These are phyloP conservation scores for Coprinellus aureogranulatus DNA, from an alignment of 768 basidiomycete genomes.

Conservation along the genomic window DNA sequence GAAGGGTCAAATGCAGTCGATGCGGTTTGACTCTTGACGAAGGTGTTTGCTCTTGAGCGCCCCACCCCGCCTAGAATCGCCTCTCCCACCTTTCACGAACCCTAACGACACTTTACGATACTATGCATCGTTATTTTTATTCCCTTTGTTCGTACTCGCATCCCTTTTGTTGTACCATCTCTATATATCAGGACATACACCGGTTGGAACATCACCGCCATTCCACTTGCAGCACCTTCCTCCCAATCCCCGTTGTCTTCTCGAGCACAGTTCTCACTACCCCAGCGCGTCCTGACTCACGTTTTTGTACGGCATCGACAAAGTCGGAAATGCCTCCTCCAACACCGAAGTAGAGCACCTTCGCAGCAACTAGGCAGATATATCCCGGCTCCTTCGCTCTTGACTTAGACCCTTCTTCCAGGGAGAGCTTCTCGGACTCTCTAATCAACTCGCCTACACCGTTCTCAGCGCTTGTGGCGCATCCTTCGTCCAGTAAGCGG, in stretches of 20 bases:
- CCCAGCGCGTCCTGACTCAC: constrained; percentile 25
- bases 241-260: constrained; percentile 3
- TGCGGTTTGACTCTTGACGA: constrained; percentile 45
- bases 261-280: constrained; percentile 4
- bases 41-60: constrained; percentile 38
- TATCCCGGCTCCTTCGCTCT: constrained; percentile 10
- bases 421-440: neutral
- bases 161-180: no score
- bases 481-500: constrained; percentile 55
- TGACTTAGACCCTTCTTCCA: neutral
- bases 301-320: constrained; percentile 56
- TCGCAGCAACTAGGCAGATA: constrained; percentile 81
- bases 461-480: constrained; percentile 30
- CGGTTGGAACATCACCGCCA: constrained; percentile 1
- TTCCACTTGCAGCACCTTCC: constrained; percentile 6
- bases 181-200: no score
- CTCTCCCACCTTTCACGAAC: neutral
- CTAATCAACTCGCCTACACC: constrained; percentile 5
- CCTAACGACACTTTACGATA: neutral
- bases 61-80: neutral
- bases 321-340: constrained; percentile 82
- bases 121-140: no score
- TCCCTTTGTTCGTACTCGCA: no score
- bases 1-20: constrained; percentile 59
- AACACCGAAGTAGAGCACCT: constrained; percentile 92